These are phyloP conservation scores for Mortierella sp. DNA, from an alignment of 371 early-diverging fungal species.

Conservation along the genomic window DNA sequence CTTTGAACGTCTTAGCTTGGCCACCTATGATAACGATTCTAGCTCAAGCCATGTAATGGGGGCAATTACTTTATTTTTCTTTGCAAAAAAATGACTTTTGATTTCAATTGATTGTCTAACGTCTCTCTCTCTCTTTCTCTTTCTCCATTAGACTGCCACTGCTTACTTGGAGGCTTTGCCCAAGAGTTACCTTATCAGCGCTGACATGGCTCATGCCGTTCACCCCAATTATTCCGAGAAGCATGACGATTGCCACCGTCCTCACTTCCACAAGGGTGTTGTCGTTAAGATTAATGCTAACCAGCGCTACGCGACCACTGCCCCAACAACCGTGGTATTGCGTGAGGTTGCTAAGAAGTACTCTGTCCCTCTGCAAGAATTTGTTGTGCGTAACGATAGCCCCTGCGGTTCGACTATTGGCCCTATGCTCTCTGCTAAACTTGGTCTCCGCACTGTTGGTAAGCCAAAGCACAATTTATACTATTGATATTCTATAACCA, in stretches of 20 bases:
- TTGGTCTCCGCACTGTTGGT: slow-evolving; percentile 96
- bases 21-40: slow-evolving; percentile 54
- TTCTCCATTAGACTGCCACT: slow-evolving; percentile 42
- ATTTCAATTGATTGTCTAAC: not conserved
- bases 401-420: slow-evolving; percentile 97
- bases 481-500: not conserved
- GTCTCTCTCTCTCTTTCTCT: not conserved
- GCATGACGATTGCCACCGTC: slow-evolving; percentile 94
- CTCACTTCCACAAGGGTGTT: slow-evolving; percentile 93
- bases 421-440: slow-evolving; percentile 93
- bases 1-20: slow-evolving; percentile 67
- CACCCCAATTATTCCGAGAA: slow-evolving; percentile 67
- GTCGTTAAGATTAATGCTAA: slow-evolving; percentile 97
- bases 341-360: slow-evolving; percentile 83
- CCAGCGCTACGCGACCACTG: slow-evolving; percentile 96
- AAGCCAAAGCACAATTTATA: slow-evolving; percentile 31
- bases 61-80: not conserved
- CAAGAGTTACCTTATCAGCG: slow-evolving; percentile 89
- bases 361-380: slow-evolving; percentile 92
- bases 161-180: slow-evolving; percentile 89
- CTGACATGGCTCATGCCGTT: slow-evolving; percentile 93
- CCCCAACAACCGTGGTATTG: slow-evolving; percentile 85
- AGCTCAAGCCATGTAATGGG: slow-evolving; percentile 22
- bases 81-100: too few relatives aligned
- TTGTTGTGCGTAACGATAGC: slow-evolving; percentile 94